A percentile compares a stretch with the other conserved stretches of the same genome.
Evolutionary conservation across 345 rosid genomes (phyloP).

Genomic region (Brassica incana): DNA sequence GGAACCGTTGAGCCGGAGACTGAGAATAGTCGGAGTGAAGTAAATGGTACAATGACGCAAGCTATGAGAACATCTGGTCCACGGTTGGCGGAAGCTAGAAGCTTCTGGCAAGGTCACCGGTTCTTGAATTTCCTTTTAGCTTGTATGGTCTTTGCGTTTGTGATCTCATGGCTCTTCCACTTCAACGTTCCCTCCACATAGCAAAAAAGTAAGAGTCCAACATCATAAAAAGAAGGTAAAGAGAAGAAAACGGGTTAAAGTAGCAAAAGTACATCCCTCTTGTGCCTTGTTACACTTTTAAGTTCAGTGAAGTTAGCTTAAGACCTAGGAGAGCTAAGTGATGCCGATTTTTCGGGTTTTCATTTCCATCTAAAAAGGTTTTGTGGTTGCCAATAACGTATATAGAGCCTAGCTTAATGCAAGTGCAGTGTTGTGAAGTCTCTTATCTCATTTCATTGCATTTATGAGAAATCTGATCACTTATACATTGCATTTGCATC

Average conservation of each 20-base stretch:
- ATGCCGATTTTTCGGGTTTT: background rate
- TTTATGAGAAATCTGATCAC: background rate
- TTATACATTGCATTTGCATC: slow-evolving; percentile 33
- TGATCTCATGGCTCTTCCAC: slow-evolving; percentile 93
- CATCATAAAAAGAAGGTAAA: background rate
- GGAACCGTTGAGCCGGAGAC: slow-evolving; percentile 44
- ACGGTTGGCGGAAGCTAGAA: slow-evolving; percentile 45
- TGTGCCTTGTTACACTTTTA: slow-evolving; percentile 24
- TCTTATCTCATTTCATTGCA: slow-evolving; percentile 26
- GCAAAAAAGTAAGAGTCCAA: background rate
- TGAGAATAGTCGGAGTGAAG: slow-evolving; percentile 50
- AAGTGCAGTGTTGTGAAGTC: slow-evolving; percentile 27
- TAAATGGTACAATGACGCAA: slow-evolving; percentile 39
- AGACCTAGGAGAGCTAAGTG: background rate
- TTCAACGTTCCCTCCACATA: slow-evolving; percentile 69
- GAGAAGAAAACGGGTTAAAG: background rate
- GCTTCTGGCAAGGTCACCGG: slow-evolving; percentile 81
- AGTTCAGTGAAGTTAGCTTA: slow-evolving; percentile 10
- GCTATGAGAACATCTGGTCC: slow-evolving; percentile 35
- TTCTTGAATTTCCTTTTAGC: slow-evolving; percentile 88
- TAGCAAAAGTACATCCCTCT: background rate
- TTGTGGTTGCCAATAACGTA: slow-evolving; percentile 15
- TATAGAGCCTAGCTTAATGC: slow-evolving; percentile 38
- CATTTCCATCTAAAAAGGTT: background rate
- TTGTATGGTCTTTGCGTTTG: slow-evolving; percentile 91